A percentile compares a stretch with the other conserved stretches of the same genome.
Conservation (phyloP, 2,329 filamentous ascomycete species). For the Fusarium sp. region DNA sequence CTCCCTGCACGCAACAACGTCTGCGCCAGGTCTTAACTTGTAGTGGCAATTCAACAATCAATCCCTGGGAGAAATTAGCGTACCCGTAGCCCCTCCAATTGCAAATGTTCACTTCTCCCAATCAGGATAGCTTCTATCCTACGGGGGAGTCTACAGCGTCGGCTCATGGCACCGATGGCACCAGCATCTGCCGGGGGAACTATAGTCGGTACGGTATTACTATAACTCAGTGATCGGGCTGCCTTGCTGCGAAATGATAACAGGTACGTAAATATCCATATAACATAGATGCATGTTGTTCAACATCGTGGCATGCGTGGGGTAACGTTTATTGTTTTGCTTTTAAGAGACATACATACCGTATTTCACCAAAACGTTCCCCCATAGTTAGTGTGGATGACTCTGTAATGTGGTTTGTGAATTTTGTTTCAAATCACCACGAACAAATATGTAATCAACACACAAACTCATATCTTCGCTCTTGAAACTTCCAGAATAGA, state of each 20-base stretch:
- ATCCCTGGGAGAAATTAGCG: slow-evolving; percentile 18
- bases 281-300: too few species aligned
- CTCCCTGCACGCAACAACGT: too few species aligned
- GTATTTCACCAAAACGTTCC: too few species aligned
- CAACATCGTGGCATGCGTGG: too few species aligned
- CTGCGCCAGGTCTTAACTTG: slow-evolving; percentile 10
- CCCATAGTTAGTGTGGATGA: not conserved
- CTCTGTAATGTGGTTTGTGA: not conserved
- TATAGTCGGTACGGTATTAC: not conserved
- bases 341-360: too few species aligned
- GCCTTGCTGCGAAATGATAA: too few species aligned
- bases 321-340: too few species aligned
- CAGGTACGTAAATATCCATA: too few species aligned
- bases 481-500: slow-evolving; percentile 28
- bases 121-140: slow-evolving; percentile 7
- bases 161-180: slow-evolving; percentile 1
- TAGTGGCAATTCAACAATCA: slow-evolving; percentile 28
- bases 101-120: not conserved
- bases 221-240: too few species aligned
- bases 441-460: not conserved
- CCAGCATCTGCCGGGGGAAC: slow-evolving; percentile 13
- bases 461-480: slow-evolving; percentile 13
- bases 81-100: slow-evolving; percentile 23
- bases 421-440: not conserved
- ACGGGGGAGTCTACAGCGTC: not conserved